Base-by-base conservation (phyloP, 2,329 filamentous ascomycete genomes). In the Lachnellula subtilissima region DNA sequence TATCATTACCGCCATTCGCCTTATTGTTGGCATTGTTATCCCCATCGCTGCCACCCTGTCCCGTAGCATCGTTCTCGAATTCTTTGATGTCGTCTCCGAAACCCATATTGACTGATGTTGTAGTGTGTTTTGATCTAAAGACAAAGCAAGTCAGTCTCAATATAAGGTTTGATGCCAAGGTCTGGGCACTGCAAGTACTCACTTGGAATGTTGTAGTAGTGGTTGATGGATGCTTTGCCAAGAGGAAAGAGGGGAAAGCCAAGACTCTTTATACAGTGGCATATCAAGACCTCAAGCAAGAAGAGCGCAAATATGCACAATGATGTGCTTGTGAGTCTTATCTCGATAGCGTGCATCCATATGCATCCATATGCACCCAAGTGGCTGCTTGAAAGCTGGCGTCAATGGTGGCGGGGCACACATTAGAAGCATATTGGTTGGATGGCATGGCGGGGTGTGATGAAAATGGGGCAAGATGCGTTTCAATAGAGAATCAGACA, bases 41-140 rank as follows among this genome's bases (percentile, higher is more conserved):
- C 47, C 69, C 67, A 37, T 69, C 64, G 50, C 66, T 70, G 58
- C 71, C 69, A 58, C 70, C 69, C 43, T 65, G 63, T 55, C 61
- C 63, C n/a, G 63, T 64, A 22, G 67, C 58, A 48, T 63, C 63
- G 43, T 67, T 56, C 61, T 70, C 67, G 15, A 68, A 52, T 23
- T 70, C 63, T 58, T 71, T 64, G 53, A 72, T 32, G 25, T 61
- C 59, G 37, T 68, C 66, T 48, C 40, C 62, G 54, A 66, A 52
- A 58, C 64, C 63, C 64, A 66, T 66, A 45, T 39, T 65, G 40
- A 53, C 56, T 19, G 19, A 9, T 19, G 22, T 53, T 17, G 46
- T 39, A 43, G 49, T 15, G 42, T 15, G 35, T 17, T 52, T 6
- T 17, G 19, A 46, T 49, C 15, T 45, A 17, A 25, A 49, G 22